These are phyloP conservation scores for Podospora anserina DNA, from an alignment of 495 filamentous ascomycete genomes.

Conservation along the genomic window DNA sequence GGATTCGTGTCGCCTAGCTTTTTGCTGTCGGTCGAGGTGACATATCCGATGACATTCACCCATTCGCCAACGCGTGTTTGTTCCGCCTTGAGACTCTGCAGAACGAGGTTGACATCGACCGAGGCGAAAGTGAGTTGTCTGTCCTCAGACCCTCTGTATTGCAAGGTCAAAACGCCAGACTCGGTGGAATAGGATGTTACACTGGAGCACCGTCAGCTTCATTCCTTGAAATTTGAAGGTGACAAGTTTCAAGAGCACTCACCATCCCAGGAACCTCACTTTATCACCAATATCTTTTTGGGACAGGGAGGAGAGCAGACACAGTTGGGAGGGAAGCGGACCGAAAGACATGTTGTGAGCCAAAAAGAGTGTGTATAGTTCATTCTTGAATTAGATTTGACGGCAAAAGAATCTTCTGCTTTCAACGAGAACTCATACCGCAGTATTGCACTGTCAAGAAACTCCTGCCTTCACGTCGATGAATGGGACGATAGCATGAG, in stretches of 20 bases:
- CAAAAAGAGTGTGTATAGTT: neutral
- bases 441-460: neutral
- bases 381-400: neutral
- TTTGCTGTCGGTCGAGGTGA: conserved; percentile 38
- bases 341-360: conserved; percentile 47
- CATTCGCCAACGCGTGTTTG: conserved; percentile 76
- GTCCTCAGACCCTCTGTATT: conserved; percentile 60
- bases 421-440: neutral
- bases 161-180: conserved; percentile 59
- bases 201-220: conserved; percentile 43
- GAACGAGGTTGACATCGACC: conserved; percentile 69
- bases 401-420: neutral
- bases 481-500: neutral
- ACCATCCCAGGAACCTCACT: conserved; percentile 92
- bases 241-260: conserved; percentile 37
- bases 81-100: conserved; percentile 60
- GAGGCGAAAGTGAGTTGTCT: conserved; percentile 40
- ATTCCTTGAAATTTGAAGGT: neutral
- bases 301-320: conserved; percentile 63
- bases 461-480: neutral
- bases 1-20: neutral
- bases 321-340: conserved; percentile 62
- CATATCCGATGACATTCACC: conserved; percentile 87
- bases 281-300: conserved; percentile 60
- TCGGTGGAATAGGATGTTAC: conserved; percentile 63